Evolutionary conservation across 805 yeast species (phyloP).

Genomic region (Candida corydali): DNA sequence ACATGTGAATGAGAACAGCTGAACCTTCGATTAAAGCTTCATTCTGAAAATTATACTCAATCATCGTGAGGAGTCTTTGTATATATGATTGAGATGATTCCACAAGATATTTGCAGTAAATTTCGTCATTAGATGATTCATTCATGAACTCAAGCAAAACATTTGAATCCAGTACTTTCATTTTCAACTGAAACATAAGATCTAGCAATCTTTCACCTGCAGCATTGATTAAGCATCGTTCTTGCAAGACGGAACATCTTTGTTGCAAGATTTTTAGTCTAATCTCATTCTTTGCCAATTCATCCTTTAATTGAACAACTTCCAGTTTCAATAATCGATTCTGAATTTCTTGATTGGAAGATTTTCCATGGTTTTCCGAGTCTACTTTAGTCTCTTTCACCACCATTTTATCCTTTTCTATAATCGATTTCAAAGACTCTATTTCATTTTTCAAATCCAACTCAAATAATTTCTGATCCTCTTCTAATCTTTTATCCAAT

Average conservation of each 20-base stretch:
- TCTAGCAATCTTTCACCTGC: too few species aligned
- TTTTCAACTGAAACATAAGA: too few species aligned
- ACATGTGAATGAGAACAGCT: background rate
- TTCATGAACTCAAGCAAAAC: background rate
- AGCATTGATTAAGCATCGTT: too few species aligned
- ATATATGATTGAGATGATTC: background rate
- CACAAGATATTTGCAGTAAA: too few species aligned
- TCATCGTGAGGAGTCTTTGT: too few species aligned
- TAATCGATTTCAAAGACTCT: slow-evolving; percentile 13
- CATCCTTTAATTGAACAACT: background rate
- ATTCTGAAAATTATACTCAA: slow-evolving; percentile 6
- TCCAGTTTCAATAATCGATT: background rate
- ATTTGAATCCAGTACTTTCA: too few species aligned
- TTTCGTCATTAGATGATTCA: too few species aligned
- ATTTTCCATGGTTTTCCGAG: background rate
- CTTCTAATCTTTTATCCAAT: slow-evolving; percentile 49
- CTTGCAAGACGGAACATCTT: slow-evolving; percentile 1
- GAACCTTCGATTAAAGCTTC: background rate
- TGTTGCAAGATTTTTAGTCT: slow-evolving; percentile 4
- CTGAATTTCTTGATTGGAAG: background rate
- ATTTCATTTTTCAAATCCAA: slow-evolving; percentile 40
- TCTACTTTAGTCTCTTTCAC: slow-evolving; percentile 15
- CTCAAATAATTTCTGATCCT: slow-evolving; percentile 40
- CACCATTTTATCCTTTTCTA: slow-evolving; percentile 16
- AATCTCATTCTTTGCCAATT: background rate